Evolutionary conservation across 495 filamentous ascomycete genomes (phyloP).

Genomic region (Hypoxylon intermedium): DNA sequence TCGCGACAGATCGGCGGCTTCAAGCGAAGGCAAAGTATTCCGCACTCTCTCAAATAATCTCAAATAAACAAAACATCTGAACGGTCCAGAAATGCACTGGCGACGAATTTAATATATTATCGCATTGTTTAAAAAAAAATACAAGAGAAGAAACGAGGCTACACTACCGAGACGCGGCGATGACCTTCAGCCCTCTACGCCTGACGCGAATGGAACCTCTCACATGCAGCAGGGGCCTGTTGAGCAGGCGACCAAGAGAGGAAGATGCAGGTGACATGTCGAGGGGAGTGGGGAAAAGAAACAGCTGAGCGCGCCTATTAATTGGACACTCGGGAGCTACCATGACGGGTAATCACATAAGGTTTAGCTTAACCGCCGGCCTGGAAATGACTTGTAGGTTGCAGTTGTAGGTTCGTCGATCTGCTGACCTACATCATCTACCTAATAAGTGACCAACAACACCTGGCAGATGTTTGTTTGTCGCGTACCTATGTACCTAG

Average conservation of each 20-base stretch:
- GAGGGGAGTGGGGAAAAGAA: slow-evolving; percentile 31
- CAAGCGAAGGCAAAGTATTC: no score
- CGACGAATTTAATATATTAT: slow-evolving; percentile 1
- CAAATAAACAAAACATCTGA: background rate
- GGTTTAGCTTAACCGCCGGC: slow-evolving; percentile 19
- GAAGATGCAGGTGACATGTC: slow-evolving; percentile 36
- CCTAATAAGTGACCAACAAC: no score
- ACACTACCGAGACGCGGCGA: background rate
- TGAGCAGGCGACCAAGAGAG: slow-evolving; percentile 38
- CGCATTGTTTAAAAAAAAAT: background rate
- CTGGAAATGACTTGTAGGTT: background rate
- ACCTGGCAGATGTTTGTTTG: no score
- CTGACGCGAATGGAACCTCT: slow-evolving; percentile 9
- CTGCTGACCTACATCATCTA: no score
- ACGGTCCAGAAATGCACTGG: background rate
- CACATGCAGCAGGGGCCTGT: slow-evolving; percentile 12
- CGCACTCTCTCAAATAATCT: no score
- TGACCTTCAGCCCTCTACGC: slow-evolving; percentile 7
- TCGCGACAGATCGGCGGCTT: background rate
- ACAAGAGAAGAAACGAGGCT: slow-evolving; percentile 1
- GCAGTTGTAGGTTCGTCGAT: no score
- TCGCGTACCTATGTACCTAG: no score
- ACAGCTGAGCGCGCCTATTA: slow-evolving; percentile 4
- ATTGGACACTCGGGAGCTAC: background rate
- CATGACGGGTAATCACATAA: slow-evolving; percentile 27